phyloP scores from a whole-genome alignment of 495 filamentous ascomycete species.

The Penicillium lividum region DNA sequence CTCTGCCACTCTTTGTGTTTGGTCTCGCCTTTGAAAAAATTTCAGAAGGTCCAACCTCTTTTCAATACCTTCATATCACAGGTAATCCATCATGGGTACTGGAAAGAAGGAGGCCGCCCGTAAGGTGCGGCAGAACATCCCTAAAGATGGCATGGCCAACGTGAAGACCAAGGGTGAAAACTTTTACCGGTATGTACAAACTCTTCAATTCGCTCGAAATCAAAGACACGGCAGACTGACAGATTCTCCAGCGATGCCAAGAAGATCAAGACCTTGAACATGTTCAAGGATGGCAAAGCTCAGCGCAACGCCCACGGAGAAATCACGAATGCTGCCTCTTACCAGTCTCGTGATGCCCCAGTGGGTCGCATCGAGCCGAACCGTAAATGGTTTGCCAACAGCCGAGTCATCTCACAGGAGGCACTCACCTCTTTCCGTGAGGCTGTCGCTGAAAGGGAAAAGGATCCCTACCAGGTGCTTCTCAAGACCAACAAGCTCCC shows the following conservation, averaged over 20 bases:
- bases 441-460: constrained; percentile 84
- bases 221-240: constrained; percentile 19
- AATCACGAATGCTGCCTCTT: constrained; percentile 80
- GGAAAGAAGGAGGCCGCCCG: constrained; percentile 90
- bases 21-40: constrained; percentile 33
- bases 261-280: constrained; percentile 81
- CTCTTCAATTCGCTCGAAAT: not conserved
- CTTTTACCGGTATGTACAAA: constrained; percentile 70
- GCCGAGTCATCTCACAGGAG: constrained; percentile 67
- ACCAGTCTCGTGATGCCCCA: constrained; percentile 77
- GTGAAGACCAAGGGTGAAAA: constrained; percentile 95
- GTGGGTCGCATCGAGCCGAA: constrained; percentile 89
- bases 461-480: constrained; percentile 89
- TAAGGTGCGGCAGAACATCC: constrained; percentile 78
- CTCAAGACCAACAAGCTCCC: constrained; percentile 93
- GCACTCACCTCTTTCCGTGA: constrained; percentile 82
- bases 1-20: constrained; percentile 38
- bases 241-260: constrained; percentile 64
- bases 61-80: constrained; percentile 21
- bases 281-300: constrained; percentile 80
- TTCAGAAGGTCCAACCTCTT: constrained; percentile 19
- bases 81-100: constrained; percentile 70
- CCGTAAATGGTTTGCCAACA: constrained; percentile 81
- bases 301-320: constrained; percentile 73
- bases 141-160: constrained; percentile 81